Evolutionary conservation across 1,284 basidiomycete genomes (phyloP).

Genomic region (Ceratobasidium sp.): DNA sequence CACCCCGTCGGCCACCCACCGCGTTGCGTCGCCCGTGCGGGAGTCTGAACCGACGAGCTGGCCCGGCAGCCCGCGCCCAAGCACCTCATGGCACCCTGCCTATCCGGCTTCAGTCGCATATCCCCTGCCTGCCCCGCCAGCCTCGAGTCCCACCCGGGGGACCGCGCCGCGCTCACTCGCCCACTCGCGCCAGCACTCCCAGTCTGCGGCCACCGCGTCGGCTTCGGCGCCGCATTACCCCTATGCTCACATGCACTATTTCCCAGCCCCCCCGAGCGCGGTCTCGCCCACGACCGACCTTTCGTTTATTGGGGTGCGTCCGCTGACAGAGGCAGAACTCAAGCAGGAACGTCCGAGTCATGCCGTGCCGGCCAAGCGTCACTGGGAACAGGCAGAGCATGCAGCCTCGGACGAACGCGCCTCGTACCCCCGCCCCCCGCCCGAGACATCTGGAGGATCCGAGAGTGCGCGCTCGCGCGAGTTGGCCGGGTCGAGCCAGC

Average conservation of each 20-base stretch:
- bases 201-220: neutral
- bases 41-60: slow-evolving; percentile 7
- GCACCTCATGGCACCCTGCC: slow-evolving; percentile 23
- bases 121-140: neutral
- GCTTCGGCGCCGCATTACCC: slow-evolving; percentile 15
- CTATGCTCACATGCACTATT: slow-evolving; percentile 38
- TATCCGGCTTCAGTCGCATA: slow-evolving; percentile 15
- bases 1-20: slow-evolving; percentile 10
- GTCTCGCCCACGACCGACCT: slow-evolving; percentile 39
- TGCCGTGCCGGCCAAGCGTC: slow-evolving; percentile 1
- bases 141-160: neutral
- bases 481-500: neutral
- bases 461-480: slow-evolving; percentile 5
- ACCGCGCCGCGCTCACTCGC: neutral
- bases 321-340: slow-evolving; percentile 2
- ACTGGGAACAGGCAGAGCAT: slow-evolving; percentile 32
- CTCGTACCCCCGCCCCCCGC: neutral
- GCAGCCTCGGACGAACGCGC: slow-evolving; percentile 16
- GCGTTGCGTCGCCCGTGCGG: slow-evolving; percentile 15
- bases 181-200: slow-evolving; percentile 15
- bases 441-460: neutral
- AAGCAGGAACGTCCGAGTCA: neutral
- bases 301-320: slow-evolving; percentile 23
- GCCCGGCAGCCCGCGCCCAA: neutral
- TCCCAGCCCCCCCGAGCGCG: slow-evolving; percentile 11